Base-by-base conservation (phyloP, 192 early-diverging fungal genomes). In the Gaertneriomyces sp. region DNA sequence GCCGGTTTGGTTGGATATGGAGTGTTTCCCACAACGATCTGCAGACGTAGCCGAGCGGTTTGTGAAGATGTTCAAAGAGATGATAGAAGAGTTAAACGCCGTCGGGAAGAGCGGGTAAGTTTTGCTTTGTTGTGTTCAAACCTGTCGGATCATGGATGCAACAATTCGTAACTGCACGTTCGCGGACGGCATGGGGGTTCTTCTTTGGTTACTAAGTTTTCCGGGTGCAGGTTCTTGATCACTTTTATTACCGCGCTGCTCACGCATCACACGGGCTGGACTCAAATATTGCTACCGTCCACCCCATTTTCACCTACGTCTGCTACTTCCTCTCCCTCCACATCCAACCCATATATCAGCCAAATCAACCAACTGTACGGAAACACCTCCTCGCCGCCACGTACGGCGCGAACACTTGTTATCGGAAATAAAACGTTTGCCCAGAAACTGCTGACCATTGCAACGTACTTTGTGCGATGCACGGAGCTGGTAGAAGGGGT, bases 381-480 rank as follows among this genome's bases (percentile, higher is more conserved):
- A 4, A 60, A 38, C 39, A 60, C 71, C 47, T 56, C 68, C 6
- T 16, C 44, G 12, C 63, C 63, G 14, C 39, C 55, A 12, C 25
- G 8, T n/a, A 45, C 51, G 4, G 20, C 51, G 1, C 54, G 66
- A 11, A 71, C 69, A 16, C 25, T 71, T 47, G 49, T 71, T 38
- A 39, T 61, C 50, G 54, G 66, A n/a, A 10, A 45, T 9, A 14
- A 59, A 10, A 14, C 38, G 42, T 39, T 60, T 8, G 40, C 61
- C 17, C 25, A 58, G n/a, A 16, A 51, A 44, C 8, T 71, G 16
- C 50, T 71, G 42, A n/a, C 33, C 10, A 51, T 71, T 8, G 58
- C 71, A n/a, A 72, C 25, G 6, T 71, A 71, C 46, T 71, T 71
- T 56, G 49, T 71, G n/a, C 69, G 69, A 16, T 71, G 69, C 67